These are phyloP conservation scores for Aspergillus piperis DNA, from an alignment of 2,329 filamentous ascomycete species.

Conservation along the genomic window DNA sequence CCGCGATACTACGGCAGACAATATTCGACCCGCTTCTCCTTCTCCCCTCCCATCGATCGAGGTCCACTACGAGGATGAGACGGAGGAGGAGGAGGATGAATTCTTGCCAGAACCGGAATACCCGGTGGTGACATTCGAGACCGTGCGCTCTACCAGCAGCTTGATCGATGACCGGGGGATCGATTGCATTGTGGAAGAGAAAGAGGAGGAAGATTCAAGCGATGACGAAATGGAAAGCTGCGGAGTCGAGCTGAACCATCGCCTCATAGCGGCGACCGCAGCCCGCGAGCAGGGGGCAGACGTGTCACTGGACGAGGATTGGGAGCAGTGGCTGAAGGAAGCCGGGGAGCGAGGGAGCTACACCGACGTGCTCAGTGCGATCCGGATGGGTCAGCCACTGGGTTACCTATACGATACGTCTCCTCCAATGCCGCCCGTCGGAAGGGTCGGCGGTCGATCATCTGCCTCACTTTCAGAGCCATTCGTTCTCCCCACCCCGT, in stretches of 20 bases:
- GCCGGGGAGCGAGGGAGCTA: conserved; percentile 53
- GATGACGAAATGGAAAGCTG: conserved; percentile 53
- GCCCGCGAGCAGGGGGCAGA: conserved; percentile 52
- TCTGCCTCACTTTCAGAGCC: conserved; percentile 24
- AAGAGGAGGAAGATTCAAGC: conserved; percentile 45
- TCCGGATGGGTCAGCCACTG: conserved; percentile 40
- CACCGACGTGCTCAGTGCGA: conserved; percentile 43
- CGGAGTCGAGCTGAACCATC: conserved; percentile 54
- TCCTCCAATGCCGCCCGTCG: conserved; percentile 19
- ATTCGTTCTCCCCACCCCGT: conserved; percentile 25
- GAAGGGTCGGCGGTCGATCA: conserved; percentile 21
- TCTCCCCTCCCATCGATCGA: conserved; percentile 33
- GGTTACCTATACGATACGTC: conserved; percentile 30
- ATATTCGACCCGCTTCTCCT: conserved; percentile 54
- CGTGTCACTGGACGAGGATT: conserved; percentile 49
- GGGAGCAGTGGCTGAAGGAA: conserved; percentile 62
- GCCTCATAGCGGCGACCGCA: conserved; percentile 55
- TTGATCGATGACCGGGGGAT: conserved; percentile 28
- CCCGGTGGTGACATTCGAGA: conserved; percentile 23
- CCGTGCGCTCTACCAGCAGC: conserved; percentile 27
- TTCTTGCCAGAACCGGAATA: conserved; percentile 26
- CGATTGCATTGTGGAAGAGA: conserved; percentile 26
- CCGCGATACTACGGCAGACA: conserved; percentile 62
- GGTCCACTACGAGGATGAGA: conserved; percentile 34
- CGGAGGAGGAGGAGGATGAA: conserved; percentile 11